These are phyloP conservation scores for Oryza officinalis DNA, from an alignment of 176 grass and related monocot species.

Conservation along the genomic window DNA sequence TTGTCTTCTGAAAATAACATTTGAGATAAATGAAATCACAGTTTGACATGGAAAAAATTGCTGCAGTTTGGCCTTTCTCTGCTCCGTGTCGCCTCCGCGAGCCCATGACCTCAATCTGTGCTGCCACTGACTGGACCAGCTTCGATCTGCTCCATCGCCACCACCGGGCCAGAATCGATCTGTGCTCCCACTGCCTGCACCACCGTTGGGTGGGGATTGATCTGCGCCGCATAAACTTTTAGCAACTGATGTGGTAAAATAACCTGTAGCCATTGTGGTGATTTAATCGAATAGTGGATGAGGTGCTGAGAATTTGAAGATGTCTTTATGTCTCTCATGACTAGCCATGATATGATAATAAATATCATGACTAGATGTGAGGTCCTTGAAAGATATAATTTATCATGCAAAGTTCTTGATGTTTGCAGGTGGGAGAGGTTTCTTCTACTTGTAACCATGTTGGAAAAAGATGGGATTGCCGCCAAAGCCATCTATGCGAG, in stretches of 20 bases:
- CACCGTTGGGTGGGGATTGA: too few species aligned
- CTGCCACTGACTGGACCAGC: too few species aligned
- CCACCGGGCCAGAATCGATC: too few species aligned
- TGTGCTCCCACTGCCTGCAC: too few species aligned
- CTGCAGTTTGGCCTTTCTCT: too few species aligned
- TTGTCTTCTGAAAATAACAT: too few species aligned
- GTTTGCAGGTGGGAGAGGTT: slow-evolving; percentile 1
- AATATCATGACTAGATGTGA: neutral
- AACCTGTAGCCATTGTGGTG: neutral
- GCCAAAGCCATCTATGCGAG: slow-evolving; percentile 69
- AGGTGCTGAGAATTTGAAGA: neutral
- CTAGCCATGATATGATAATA: neutral
- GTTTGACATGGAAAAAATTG: too few species aligned
- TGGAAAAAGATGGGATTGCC: slow-evolving; percentile 82
- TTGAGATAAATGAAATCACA: too few species aligned
- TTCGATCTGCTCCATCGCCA: too few species aligned
- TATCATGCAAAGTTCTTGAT: neutral
- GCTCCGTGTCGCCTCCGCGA: too few species aligned
- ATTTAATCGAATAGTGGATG: neutral
- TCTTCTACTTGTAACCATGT: slow-evolving; percentile 26
- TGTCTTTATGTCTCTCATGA: neutral
- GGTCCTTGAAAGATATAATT: neutral
- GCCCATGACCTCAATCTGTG: too few species aligned
- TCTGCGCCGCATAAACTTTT: neutral
- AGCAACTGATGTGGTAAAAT: neutral